These are phyloP conservation scores for Penicillium sclerotiorum DNA, from an alignment of 2,329 filamentous ascomycete species.

Conservation along the genomic window DNA sequence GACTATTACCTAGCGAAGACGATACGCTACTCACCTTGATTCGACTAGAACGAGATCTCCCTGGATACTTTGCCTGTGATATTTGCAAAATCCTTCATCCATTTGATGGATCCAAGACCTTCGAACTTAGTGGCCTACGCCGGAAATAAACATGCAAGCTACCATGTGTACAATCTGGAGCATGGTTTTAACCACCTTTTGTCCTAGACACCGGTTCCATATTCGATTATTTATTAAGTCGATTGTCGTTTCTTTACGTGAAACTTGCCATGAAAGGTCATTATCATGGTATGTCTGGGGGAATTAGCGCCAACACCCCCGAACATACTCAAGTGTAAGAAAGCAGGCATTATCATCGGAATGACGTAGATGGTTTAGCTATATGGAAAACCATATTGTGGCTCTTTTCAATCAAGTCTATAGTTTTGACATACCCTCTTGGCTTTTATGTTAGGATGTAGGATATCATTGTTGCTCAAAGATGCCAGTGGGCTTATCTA, in stretches of 20 bases:
- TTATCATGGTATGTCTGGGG: constrained; percentile 1
- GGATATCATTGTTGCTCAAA: too few relatives aligned
- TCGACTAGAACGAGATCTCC: constrained; percentile 15
- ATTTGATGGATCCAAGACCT: constrained; percentile 13
- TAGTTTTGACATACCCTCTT: constrained; percentile 9
- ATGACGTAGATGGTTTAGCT: neutral
- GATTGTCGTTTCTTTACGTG: constrained; percentile 11
- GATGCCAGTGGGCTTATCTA: neutral
- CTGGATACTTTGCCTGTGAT: constrained; percentile 18
- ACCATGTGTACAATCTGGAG: neutral
- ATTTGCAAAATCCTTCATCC: constrained; percentile 12
- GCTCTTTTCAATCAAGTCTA: constrained; percentile 13
- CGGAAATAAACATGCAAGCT: neutral
- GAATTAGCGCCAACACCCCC: constrained; percentile 13
- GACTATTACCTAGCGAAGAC: neutral
- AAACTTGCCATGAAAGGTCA: constrained; percentile 13
- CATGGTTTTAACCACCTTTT: neutral
- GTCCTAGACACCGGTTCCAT: neutral
- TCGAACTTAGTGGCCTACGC: constrained; percentile 1
- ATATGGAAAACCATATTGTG: neutral
- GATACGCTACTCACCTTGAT: constrained; percentile 8
- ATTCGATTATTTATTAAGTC: neutral
- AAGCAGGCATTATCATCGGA: too few relatives aligned
- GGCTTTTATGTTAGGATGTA: constrained; percentile 13
- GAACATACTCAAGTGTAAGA: constrained; percentile 42